Evolutionary conservation across 805 yeast species (phyloP).

Genomic region (Nadsonia fulvescens): DNA sequence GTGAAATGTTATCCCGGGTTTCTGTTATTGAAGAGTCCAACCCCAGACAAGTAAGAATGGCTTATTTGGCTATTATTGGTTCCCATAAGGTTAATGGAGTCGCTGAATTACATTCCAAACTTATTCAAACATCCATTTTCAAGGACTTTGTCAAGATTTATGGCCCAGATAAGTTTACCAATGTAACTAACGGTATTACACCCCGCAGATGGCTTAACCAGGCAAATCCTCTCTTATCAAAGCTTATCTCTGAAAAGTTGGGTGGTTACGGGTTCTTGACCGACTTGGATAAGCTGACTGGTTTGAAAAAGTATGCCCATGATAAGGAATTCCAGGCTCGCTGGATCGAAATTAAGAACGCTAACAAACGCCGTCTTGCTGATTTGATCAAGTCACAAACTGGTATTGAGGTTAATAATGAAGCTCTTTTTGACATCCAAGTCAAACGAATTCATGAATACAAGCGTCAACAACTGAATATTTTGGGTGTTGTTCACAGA

Average conservation of each 20-base stretch:
- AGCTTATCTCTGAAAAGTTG: slow-evolving; percentile 52
- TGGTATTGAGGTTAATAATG: slow-evolving; percentile 48
- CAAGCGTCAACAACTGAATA: slow-evolving; percentile 85
- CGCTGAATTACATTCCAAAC: slow-evolving; percentile 85
- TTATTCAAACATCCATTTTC: slow-evolving; percentile 76
- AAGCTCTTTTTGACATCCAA: slow-evolving; percentile 74
- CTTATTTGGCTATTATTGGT: slow-evolving; percentile 76
- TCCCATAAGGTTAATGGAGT: slow-evolving; percentile 91
- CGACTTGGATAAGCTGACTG: slow-evolving; percentile 48
- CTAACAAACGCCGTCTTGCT: slow-evolving; percentile 54
- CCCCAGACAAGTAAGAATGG: slow-evolving; percentile 83
- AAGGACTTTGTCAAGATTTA: slow-evolving; percentile 73
- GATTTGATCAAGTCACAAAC: slow-evolving; percentile 45
- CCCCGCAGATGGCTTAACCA: slow-evolving; percentile 94
- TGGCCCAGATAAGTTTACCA: slow-evolving; percentile 70
- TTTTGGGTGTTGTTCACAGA: slow-evolving; percentile 75
- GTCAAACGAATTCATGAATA: slow-evolving; percentile 92
- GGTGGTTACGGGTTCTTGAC: slow-evolving; percentile 45
- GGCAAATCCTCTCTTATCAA: slow-evolving; percentile 70
- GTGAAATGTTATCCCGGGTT: slow-evolving; percentile 46
- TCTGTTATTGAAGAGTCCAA: slow-evolving; percentile 71
- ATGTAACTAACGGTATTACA: slow-evolving; percentile 88
- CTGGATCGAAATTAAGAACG: slow-evolving; percentile 57
- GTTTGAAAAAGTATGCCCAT: slow-evolving; percentile 44
- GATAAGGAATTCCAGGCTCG: slow-evolving; percentile 46